Conservation (phyloP, 2,329 filamentous ascomycete genomes). For the Calonectria pseudoreteaudii region DNA sequence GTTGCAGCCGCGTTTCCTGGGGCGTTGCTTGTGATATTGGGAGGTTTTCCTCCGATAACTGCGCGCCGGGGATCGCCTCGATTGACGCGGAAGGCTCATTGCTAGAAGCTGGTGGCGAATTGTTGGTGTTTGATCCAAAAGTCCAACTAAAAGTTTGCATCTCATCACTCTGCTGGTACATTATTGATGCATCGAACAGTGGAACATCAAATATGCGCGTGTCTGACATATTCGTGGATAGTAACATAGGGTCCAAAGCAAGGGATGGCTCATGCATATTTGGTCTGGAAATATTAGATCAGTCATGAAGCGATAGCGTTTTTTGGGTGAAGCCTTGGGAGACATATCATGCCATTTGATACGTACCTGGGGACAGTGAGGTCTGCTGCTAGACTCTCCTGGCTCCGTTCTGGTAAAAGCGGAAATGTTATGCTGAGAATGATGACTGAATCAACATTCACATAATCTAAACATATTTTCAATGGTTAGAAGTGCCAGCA, state of each 20-base stretch:
- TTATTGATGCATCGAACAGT: background rate
- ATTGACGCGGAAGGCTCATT: background rate
- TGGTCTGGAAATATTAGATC: background rate
- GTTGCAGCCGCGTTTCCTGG: no score
- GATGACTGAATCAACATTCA: slow-evolving; percentile 6
- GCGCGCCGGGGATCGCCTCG: no score
- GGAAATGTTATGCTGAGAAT: background rate
- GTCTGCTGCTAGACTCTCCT: background rate
- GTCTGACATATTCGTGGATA: background rate
- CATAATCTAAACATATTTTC: background rate
- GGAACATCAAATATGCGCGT: background rate
- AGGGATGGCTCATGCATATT: background rate
- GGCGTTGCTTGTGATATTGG: no score
- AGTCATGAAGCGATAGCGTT: background rate
- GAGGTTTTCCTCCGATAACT: no score
- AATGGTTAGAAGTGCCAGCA: background rate
- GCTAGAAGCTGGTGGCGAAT: no score
- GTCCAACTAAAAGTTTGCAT: no score
- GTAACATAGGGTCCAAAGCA: background rate
- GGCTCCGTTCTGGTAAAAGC: background rate
- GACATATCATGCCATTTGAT: no score
- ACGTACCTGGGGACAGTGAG: no score
- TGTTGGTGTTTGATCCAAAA: no score
- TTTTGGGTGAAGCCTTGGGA: no score
- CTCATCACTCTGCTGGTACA: no score